phyloP scores from a whole-genome alignment of 129 eudicot genomes.

The Tagetes patula region DNA sequence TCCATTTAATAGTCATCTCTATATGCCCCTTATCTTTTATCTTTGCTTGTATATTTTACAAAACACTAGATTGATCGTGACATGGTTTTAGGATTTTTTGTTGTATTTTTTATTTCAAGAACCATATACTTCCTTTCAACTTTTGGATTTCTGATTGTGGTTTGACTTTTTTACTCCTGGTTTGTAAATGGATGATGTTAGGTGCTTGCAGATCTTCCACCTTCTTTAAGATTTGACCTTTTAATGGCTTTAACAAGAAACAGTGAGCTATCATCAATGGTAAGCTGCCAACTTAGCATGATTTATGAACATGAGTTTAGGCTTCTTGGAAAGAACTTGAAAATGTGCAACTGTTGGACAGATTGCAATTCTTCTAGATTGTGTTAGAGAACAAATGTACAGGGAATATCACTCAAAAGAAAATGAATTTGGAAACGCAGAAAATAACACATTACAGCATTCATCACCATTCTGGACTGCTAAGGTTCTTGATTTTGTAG shows the following conservation, averaged over 20 bases:
- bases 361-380: constrained; percentile 79
- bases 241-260: constrained; percentile 62
- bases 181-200: constrained; percentile 37
- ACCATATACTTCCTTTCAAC: neutral
- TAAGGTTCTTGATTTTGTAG: constrained; percentile 68
- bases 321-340: neutral
- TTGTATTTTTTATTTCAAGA: neutral
- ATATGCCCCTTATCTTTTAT: constrained; percentile 10
- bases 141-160: constrained; percentile 8
- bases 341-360: constrained; percentile 36
- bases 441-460: constrained; percentile 25
- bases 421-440: constrained; percentile 32
- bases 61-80: neutral
- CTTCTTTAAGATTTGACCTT: constrained; percentile 63
- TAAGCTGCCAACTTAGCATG: constrained; percentile 34
- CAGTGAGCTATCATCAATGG: constrained; percentile 86
- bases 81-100: neutral
- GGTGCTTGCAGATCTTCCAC: constrained; percentile 81
- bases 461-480: constrained; percentile 57
- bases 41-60: neutral
- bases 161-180: neutral
- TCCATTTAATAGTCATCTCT: neutral
- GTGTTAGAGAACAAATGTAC: constrained; percentile 68
- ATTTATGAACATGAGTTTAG: neutral
- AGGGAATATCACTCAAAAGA: constrained; percentile 35